Evolutionary conservation across 2,329 filamentous ascomycete genomes (phyloP).

Genomic region (Rhytidhysteron rufulum): DNA sequence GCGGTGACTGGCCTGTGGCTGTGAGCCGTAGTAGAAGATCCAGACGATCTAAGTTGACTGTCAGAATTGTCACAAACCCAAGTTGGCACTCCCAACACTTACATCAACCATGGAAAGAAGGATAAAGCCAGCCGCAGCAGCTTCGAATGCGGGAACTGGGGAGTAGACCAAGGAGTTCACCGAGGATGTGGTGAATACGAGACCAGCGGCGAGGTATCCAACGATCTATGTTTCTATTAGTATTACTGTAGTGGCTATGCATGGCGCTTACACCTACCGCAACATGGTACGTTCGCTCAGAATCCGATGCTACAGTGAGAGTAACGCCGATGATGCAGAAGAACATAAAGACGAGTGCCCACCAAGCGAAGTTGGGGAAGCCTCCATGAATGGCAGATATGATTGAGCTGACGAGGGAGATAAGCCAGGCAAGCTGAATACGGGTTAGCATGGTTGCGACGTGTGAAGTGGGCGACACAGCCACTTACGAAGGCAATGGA

Average conservation of each 20-base stretch:
- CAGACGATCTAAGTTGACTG: slow-evolving; percentile 71
- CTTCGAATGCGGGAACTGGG: slow-evolving; percentile 69
- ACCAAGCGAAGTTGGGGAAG: slow-evolving; percentile 91
- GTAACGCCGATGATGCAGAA: slow-evolving; percentile 77
- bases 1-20: slow-evolving; percentile 78
- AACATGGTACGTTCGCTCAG: slow-evolving; percentile 83
- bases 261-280: slow-evolving; percentile 52
- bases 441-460: slow-evolving; percentile 12
- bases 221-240: slow-evolving; percentile 57
- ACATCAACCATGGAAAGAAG: slow-evolving; percentile 89
- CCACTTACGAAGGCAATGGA: slow-evolving; percentile 81
- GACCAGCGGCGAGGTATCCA: slow-evolving; percentile 76
- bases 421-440: slow-evolving; percentile 84
- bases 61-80: slow-evolving; percentile 2
- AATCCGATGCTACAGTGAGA: slow-evolving; percentile 78
- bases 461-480: slow-evolving; percentile 7
- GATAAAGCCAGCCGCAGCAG: slow-evolving; percentile 88
- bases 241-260: slow-evolving; percentile 7
- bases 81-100: slow-evolving; percentile 45
- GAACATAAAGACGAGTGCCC: slow-evolving; percentile 80
- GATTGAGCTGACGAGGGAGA: slow-evolving; percentile 83
- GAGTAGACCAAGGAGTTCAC: slow-evolving; percentile 85
- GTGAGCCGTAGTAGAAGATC: slow-evolving; percentile 98
- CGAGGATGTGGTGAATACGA: slow-evolving; percentile 80
- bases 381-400: slow-evolving; percentile 58